A percentile compares a stretch with the other conserved stretches of the same genome.
Conservation (phyloP, 1,284 basidiomycete species). For the Ceratobasidium sp. region DNA sequence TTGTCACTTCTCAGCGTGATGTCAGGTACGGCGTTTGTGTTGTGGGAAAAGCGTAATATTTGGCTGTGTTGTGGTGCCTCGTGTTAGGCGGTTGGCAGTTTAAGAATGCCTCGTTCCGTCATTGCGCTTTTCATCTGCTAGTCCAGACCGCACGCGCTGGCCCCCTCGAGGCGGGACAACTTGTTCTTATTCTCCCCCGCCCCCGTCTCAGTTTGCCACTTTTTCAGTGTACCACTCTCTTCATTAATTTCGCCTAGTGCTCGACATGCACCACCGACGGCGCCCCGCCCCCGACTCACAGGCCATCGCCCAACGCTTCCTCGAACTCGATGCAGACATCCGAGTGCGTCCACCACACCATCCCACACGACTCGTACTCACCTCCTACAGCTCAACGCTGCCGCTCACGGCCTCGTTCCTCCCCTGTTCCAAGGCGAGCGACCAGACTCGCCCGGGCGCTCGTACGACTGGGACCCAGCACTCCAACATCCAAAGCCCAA, state of each 20-base stretch:
- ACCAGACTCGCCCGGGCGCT: slow-evolving; percentile 11
- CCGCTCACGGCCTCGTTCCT: slow-evolving; percentile 2
- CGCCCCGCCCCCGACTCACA: background rate
- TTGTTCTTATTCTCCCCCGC: background rate
- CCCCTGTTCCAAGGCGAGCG: background rate
- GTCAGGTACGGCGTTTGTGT: background rate
- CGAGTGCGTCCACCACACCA: slow-evolving; percentile 21
- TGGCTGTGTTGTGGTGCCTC: background rate
- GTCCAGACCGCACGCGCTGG: background rate
- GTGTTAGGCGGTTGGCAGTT: background rate
- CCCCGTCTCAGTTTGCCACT: slow-evolving; percentile 15
- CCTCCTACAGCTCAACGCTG: background rate
- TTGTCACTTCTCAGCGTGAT: background rate
- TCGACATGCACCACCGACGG: background rate
- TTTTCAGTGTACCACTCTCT: background rate
- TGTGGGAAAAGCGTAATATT: background rate
- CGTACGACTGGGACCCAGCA: background rate
- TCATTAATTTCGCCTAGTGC: background rate
- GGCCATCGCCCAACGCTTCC: slow-evolving; percentile 2
- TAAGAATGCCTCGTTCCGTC: slow-evolving; percentile 8
- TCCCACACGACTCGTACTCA: background rate
- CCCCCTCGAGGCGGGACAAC: background rate
- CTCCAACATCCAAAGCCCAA: slow-evolving; percentile 22
- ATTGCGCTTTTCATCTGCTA: background rate
- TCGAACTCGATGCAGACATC: slow-evolving; percentile 20